Base-by-base conservation (phyloP, 768 basidiomycete species). In the Pleurotus cornucopiae region DNA sequence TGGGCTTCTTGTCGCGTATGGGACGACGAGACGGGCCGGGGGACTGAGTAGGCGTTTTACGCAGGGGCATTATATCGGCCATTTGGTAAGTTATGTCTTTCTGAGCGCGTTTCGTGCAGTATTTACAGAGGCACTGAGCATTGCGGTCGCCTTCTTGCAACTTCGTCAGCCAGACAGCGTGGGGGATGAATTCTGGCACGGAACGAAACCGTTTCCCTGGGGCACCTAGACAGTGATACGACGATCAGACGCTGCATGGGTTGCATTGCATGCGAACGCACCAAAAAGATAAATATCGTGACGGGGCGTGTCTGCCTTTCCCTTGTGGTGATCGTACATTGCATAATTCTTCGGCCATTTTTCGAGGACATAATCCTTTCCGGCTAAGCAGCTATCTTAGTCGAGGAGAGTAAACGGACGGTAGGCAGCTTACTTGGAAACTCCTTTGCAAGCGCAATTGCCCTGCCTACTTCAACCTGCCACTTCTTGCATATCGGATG, bases 201-300 rank as follows among this genome's bases (percentile, higher is more conserved):
- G 91, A 92, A 43, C 92, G 87, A 68, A 92, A 94, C 34, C 74
- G 72, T 41, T 66, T 67, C 54, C 73, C 79, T 26, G 70, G 72
- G 40, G 76, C 69, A 2, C 84, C 85, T 70, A 71, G 7, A 9
- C 30, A 69, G 55, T 25, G 23, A 25, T 25, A 25, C 4, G 23
- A 20, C 57, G 23, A 49, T 39, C 16, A 16, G 49, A 26, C 38
- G 54, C 34, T 37, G 37, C 34, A 38, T n/a, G 11, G 23, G 37
- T 53, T 48, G 53, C 60, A 39, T 54, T 37, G 25, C 2, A 55
- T 13, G 45, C n/a, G 60, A 44, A 44, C 23, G 14, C 57, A 91
- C 91, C 91, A 57, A 79, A 83, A 21, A 94, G 79, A 72, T 94
- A 94, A 13, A 85, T 71, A 66, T 94, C 92, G 58, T 86, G 85